phyloP scores from a whole-genome alignment of 306 rosid species.

The Fragaria vesca region DNA sequence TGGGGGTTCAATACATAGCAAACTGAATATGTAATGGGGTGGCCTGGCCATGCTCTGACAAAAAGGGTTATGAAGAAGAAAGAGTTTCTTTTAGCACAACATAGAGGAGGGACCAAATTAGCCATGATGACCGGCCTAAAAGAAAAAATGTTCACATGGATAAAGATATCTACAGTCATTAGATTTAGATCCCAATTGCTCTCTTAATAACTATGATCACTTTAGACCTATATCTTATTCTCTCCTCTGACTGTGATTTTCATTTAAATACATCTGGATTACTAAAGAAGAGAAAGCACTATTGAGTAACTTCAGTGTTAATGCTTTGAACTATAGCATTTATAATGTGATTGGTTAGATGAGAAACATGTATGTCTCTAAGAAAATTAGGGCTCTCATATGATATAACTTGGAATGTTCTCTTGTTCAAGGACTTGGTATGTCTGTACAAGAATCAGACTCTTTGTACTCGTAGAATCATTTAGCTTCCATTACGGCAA shows the following conservation, averaged over 20 bases:
- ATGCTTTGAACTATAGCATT: background rate
- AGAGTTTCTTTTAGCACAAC: background rate
- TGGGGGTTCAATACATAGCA: background rate
- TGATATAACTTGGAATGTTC: background rate
- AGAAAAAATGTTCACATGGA: slow-evolving; percentile 11
- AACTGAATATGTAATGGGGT: background rate
- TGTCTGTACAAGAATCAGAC: too few relatives aligned
- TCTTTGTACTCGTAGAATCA: background rate
- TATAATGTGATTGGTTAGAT: too few relatives aligned
- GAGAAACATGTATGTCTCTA: too few relatives aligned
- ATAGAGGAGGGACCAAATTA: slow-evolving; percentile 24
- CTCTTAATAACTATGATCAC: background rate
- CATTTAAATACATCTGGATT: too few relatives aligned
- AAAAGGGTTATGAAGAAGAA: background rate
- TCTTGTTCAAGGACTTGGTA: background rate
- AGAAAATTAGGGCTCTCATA: too few relatives aligned
- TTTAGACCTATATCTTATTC: background rate
- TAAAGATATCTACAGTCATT: background rate
- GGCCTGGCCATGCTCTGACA: slow-evolving; percentile 16
- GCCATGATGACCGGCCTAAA: slow-evolving; percentile 14
- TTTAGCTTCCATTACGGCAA: background rate
- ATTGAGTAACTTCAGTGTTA: background rate
- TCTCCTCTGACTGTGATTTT: background rate
- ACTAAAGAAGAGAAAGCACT: background rate
- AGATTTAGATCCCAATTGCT: background rate